Base-by-base conservation (phyloP, 352 stramenopile species). In the Phytophthora pini region DNA sequence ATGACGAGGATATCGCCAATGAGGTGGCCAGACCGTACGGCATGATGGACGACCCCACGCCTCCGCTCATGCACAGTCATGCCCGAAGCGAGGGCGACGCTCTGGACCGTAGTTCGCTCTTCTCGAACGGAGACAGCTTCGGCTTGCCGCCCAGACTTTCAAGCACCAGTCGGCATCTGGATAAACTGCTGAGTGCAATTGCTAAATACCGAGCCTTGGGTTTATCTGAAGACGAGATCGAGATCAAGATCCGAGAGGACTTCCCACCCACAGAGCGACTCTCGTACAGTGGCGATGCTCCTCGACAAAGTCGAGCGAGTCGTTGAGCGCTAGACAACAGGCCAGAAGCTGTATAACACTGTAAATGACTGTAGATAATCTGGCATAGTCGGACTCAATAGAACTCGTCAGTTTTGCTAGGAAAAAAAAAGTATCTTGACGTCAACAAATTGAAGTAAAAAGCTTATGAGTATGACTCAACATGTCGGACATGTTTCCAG, bases 1-100 rank as follows among this genome's bases (percentile, higher is more conserved):
- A 91, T 22, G 80, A 91, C n/a, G 83, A 92, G 20, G 77, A 85
- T 31, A 92, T 94, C 63, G 82, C 82, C 7, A 82, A 86, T 39
- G 85, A 94, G 39, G 72, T 94, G 56, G 83, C 84, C n/a, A 68
- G 74, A 29, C 85, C 85, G 4, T 82, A 79, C 45, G 62, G 22
- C 12, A 70, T 75, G 57, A 72, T 73, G 53, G 55, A 68, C 29
- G 65, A 71, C 51, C 57, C 55, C 5, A 66, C 73, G 4, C 73
- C 70, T n/a, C 70, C 69, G 5, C 66, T 81, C 4, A 56, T 67
- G 22, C 70, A 72, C 32, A 52, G 41, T 15, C 56, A 63, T 32
- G 49, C 46, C 34, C 62, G 65, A 53, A 74, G 74, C 32, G 70
- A 73, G 9, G 59, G 59, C 10, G 68, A 69, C 38, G 26, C 51